Conservation (phyloP, 352 stramenopile species). For the Pythium pectinolyticum region DNA sequence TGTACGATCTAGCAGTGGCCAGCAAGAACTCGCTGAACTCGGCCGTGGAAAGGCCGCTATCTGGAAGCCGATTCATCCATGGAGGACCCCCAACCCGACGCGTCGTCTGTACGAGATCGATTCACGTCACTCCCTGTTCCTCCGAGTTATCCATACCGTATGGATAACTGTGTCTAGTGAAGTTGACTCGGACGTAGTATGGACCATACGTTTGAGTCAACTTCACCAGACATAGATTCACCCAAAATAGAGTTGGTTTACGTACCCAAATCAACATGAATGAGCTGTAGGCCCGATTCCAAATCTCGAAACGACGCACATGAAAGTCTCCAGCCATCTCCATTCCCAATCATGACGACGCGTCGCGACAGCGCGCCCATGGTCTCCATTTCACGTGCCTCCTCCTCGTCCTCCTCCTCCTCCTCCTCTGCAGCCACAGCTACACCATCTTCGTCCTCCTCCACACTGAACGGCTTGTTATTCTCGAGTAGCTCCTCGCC, state of each 20-base stretch:
- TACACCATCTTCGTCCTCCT: too few species aligned
- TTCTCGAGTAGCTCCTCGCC: too few species aligned
- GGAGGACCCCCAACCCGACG: slow-evolving; percentile 71
- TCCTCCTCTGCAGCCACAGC: neutral
- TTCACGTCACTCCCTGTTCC: slow-evolving; percentile 66
- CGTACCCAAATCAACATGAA: too few species aligned
- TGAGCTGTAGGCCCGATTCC: too few species aligned
- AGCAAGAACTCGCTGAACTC: slow-evolving; percentile 60
- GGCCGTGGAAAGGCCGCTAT: slow-evolving; percentile 75
- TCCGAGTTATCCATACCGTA: too few species aligned
- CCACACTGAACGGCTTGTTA: too few species aligned
- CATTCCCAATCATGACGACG: slow-evolving; percentile 31
- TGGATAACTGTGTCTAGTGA: too few species aligned
- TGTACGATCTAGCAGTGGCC: slow-evolving; percentile 76
- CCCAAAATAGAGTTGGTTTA: too few species aligned
- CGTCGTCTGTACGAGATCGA: slow-evolving; percentile 86
- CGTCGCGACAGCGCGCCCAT: slow-evolving; percentile 16
- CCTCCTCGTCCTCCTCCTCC: neutral
- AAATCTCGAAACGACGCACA: slow-evolving; percentile 15
- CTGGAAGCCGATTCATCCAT: slow-evolving; percentile 52
- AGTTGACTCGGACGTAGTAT: slow-evolving; percentile 86
- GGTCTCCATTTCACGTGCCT: too few species aligned
- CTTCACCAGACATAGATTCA: too few species aligned
- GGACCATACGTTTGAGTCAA: too few species aligned
- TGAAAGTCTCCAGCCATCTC: neutral